Conservation (phyloP, 495 filamentous ascomycete species). For the Podospora conica region DNA sequence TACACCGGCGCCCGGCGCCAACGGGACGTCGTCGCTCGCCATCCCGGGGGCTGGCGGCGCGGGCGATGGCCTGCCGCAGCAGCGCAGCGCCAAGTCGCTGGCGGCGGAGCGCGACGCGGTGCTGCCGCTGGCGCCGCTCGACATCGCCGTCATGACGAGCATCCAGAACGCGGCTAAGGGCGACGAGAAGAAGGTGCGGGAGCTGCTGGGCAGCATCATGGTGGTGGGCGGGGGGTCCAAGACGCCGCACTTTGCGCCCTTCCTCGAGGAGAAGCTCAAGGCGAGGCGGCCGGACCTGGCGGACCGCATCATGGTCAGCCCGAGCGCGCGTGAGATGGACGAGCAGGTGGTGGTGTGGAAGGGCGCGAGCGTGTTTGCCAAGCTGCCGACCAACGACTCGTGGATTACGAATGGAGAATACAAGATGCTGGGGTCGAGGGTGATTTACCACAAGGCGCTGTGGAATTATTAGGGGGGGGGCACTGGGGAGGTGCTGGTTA, state of each 20-base stretch:
- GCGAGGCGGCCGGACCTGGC: slow-evolving; percentile 58
- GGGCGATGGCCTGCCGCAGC: slow-evolving; percentile 33
- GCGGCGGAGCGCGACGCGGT: slow-evolving; percentile 71
- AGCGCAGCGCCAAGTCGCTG: slow-evolving; percentile 44
- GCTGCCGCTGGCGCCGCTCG: slow-evolving; percentile 74
- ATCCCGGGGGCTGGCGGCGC: slow-evolving; percentile 25
- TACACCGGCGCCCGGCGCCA: slow-evolving; percentile 40
- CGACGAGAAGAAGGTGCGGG: slow-evolving; percentile 87
- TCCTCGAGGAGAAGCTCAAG: slow-evolving; percentile 76
- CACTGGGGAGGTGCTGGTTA: too few species aligned
- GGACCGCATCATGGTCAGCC: slow-evolving; percentile 82
- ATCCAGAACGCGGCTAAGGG: slow-evolving; percentile 80
- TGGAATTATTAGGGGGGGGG: slow-evolving; percentile 52
- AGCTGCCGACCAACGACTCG: slow-evolving; percentile 83
- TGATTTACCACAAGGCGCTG: slow-evolving; percentile 82
- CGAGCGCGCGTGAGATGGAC: slow-evolving; percentile 85
- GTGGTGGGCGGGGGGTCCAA: slow-evolving; percentile 85
- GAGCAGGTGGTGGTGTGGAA: slow-evolving; percentile 96
- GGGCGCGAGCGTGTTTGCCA: slow-evolving; percentile 95
- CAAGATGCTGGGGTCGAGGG: slow-evolving; percentile 72
- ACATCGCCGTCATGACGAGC: slow-evolving; percentile 79
- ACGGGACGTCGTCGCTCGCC: slow-evolving; percentile 15
- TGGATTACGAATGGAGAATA: slow-evolving; percentile 89
- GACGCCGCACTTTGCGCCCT: slow-evolving; percentile 65
- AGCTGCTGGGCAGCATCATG: slow-evolving; percentile 93